A percentile compares a stretch with the other conserved stretches of the same genome.
Evolutionary conservation across 2,329 filamentous ascomycete species (phyloP).

Genomic region (Aspergillus hiratsukae): DNA sequence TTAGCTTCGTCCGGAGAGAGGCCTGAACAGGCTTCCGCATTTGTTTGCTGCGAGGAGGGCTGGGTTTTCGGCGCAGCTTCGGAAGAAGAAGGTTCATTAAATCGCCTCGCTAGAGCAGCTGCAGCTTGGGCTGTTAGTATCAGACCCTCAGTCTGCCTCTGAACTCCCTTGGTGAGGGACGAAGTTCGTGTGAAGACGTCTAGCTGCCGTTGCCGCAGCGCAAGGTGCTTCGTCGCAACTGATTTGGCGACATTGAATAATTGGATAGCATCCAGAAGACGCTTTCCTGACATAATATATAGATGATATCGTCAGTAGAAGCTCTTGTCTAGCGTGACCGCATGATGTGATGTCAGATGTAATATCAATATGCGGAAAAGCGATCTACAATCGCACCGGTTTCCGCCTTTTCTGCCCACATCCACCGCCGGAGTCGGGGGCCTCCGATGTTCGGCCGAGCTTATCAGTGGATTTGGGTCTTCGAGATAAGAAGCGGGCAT

Average conservation of each 20-base stretch:
- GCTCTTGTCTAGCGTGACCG: constrained; percentile 9
- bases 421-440: constrained; percentile 10
- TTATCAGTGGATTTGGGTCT: constrained; percentile 2
- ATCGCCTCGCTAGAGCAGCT: constrained; percentile 53
- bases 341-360: constrained; percentile 14
- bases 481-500: constrained; percentile 9
- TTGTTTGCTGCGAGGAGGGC: constrained; percentile 23
- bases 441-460: neutral
- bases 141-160: constrained; percentile 57
- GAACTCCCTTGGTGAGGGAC: constrained; percentile 58
- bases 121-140: constrained; percentile 60
- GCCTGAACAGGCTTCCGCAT: constrained; percentile 16
- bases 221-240: constrained; percentile 60
- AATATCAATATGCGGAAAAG: neutral
- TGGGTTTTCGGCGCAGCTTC: constrained; percentile 12
- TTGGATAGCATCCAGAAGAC: constrained; percentile 67
- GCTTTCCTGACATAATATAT: constrained; percentile 51
- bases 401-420: constrained; percentile 10
- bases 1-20: constrained; percentile 42
- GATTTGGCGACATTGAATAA: constrained; percentile 66
- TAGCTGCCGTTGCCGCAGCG: constrained; percentile 57
- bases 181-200: constrained; percentile 62
- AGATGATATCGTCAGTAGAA: neutral
- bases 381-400: neutral
- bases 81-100: constrained; percentile 46